These are phyloP conservation scores for Stenogyne calaminthoides DNA, from an alignment of 305 asterid genomes.

Conservation along the genomic window DNA sequence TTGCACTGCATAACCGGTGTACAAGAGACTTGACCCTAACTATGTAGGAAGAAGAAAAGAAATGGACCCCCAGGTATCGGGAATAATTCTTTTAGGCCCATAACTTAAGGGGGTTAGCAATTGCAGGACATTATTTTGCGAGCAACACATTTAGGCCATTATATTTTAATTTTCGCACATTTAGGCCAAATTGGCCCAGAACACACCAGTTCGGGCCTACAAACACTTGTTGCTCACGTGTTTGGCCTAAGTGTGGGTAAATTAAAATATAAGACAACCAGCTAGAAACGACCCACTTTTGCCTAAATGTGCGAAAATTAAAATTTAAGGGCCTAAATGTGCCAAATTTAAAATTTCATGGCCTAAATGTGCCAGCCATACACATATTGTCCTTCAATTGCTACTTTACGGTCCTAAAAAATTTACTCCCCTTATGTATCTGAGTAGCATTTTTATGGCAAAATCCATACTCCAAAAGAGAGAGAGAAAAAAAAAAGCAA, in stretches of 20 bases:
- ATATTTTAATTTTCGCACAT: background rate
- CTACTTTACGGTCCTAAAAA: background rate
- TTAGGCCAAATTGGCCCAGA: background rate
- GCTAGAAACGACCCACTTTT: background rate
- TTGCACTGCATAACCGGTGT: too few species aligned
- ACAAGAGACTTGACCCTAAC: background rate
- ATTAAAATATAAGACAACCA: background rate
- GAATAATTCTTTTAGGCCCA: too few species aligned
- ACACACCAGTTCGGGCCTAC: background rate
- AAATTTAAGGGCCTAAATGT: background rate
- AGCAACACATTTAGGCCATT: too few species aligned
- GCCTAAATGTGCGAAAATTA: background rate
- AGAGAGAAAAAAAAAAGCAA: background rate
- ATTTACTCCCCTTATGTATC: background rate
- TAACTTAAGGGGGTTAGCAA: too few species aligned
- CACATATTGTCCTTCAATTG: background rate
- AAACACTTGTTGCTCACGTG: background rate
- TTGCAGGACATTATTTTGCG: too few species aligned
- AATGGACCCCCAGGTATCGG: background rate
- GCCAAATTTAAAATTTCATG: background rate
- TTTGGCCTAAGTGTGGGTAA: background rate
- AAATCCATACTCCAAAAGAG: background rate
- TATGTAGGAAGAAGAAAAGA: background rate
- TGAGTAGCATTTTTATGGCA: background rate
- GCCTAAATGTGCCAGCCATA: background rate